Evolutionary conservation across 2,329 filamentous ascomycete genomes (phyloP).

Genomic region (Cytospora leucostoma): DNA sequence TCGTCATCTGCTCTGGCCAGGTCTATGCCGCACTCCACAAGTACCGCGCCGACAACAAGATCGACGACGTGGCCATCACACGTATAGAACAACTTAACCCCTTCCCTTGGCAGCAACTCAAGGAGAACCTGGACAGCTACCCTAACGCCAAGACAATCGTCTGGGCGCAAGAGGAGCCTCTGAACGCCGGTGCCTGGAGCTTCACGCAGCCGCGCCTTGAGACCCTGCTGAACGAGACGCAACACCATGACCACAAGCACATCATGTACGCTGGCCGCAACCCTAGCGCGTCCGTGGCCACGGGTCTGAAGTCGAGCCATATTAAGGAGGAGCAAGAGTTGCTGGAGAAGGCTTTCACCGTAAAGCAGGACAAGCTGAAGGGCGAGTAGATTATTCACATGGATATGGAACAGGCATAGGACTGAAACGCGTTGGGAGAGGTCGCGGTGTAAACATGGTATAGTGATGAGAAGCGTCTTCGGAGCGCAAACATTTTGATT

Average conservation of each 20-base stretch:
- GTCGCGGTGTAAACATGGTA: not conserved
- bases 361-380: conserved; percentile 70
- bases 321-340: conserved; percentile 91
- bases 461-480: conserved; percentile 13
- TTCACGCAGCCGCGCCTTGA: conserved; percentile 98
- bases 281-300: conserved; percentile 91
- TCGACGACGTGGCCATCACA: conserved; percentile 90
- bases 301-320: conserved; percentile 85
- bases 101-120: conserved; percentile 96
- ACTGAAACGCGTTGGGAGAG: not conserved
- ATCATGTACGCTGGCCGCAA: conserved; percentile 96
- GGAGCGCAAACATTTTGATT: conserved; percentile 20
- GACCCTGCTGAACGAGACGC: conserved; percentile 89
- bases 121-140: conserved; percentile 95
- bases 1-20: conserved; percentile 92
- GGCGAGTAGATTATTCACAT: conserved; percentile 51
- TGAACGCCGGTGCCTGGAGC: conserved; percentile 96
- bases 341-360: conserved; percentile 64
- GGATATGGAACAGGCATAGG: not conserved
- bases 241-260: conserved; percentile 91
- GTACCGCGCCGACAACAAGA: conserved; percentile 81
- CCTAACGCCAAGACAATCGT: conserved; percentile 97
- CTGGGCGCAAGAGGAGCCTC: conserved; percentile 95
- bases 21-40: conserved; percentile 90
- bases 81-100: conserved; percentile 97